A percentile compares a stretch with the other conserved stretches of the same genome.
Conservation (phyloP, 208 protist species). For the Leishmania mexicana region DNA sequence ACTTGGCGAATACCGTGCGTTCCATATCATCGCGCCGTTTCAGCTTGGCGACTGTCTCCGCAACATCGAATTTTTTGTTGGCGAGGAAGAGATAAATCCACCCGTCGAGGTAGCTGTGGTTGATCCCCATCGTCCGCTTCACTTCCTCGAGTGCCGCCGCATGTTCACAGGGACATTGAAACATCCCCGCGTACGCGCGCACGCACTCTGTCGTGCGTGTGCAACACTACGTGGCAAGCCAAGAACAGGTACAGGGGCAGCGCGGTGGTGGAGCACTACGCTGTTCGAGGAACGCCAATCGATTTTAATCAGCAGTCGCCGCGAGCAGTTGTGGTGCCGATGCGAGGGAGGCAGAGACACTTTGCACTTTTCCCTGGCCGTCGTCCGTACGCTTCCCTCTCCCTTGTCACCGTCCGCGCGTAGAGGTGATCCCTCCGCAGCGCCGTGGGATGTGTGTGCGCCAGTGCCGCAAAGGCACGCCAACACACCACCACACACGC, state of each 20-base stretch:
- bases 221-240: neutral
- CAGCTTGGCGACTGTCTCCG: slow-evolving; percentile 76
- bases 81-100: slow-evolving; percentile 78
- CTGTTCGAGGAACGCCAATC: neutral
- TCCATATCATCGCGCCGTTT: slow-evolving; percentile 68
- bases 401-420: neutral
- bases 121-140: slow-evolving; percentile 53
- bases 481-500: neutral
- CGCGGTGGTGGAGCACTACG: neutral
- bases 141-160: slow-evolving; percentile 57
- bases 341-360: neutral
- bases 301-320: neutral
- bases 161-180: slow-evolving; percentile 47
- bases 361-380: neutral
- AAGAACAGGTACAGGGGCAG: neutral
- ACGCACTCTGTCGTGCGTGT: neutral
- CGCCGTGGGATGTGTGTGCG: neutral
- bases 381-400: neutral
- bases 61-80: slow-evolving; percentile 82
- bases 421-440: too few species aligned
- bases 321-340: neutral
- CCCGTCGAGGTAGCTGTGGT: slow-evolving; percentile 58
- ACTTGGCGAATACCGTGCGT: slow-evolving; percentile 47
- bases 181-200: slow-evolving; percentile 11
- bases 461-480: neutral